These are phyloP conservation scores for Xerophyta viscosa DNA, from an alignment of 106 monocot genomes.

Conservation along the genomic window DNA sequence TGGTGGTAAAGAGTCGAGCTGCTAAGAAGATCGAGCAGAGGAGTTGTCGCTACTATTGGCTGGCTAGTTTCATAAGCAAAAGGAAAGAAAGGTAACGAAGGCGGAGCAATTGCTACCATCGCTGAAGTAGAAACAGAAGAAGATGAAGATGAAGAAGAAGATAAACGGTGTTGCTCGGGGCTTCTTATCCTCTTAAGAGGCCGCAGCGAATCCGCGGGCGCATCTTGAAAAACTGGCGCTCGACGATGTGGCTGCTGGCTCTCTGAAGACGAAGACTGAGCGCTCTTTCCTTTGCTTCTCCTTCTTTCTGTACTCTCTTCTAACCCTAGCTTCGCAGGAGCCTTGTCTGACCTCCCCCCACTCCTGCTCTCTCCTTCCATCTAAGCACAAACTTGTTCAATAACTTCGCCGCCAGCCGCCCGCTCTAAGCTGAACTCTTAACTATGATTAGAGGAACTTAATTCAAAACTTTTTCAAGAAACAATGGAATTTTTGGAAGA, in stretches of 20 bases:
- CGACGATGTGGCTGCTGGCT: not conserved
- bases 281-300: not conserved
- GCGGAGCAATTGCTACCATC: too few species aligned
- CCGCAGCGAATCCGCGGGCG: not conserved
- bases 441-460: not conserved
- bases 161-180: too few species aligned
- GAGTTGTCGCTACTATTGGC: not conserved
- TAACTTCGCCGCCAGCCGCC: conserved; percentile 1
- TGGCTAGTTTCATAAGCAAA: conserved; percentile 1
- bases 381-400: too few species aligned
- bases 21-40: not conserved
- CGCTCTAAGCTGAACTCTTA: not conserved
- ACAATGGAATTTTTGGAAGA: too few species aligned
- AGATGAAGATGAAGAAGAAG: not conserved
- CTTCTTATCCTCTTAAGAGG: conserved; percentile 20
- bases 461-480: too few species aligned
- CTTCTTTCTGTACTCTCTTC: not conserved
- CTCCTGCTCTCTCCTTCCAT: conserved; percentile 1
- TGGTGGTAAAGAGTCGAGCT: not conserved
- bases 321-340: not conserved
- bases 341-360: not conserved
- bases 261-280: not conserved
- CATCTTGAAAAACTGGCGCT: conserved; percentile 1
- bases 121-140: not conserved
- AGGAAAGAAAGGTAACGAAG: conserved; percentile 8